Percentiles rank a stretch among this genome's conserved stretches.
phyloP scores from a whole-genome alignment of 2,329 filamentous ascomycete genomes.

The Sclerotinia subarctica region DNA sequence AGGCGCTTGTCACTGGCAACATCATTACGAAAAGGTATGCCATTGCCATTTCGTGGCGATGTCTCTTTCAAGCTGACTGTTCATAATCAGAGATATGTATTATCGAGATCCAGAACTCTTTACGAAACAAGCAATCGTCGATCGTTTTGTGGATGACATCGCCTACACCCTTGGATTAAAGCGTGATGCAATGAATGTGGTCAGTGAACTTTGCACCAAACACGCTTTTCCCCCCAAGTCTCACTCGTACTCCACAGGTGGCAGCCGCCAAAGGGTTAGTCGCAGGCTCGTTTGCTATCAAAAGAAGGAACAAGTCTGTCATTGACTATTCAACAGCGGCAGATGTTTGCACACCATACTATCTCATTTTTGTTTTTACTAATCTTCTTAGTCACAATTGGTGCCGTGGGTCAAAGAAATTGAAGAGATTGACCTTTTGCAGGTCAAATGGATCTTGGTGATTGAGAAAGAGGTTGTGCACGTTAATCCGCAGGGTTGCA shows the following conservation, averaged over 20 bases:
- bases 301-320: constrained; percentile 45
- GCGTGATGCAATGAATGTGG: constrained; percentile 67
- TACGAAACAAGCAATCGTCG: constrained; percentile 63
- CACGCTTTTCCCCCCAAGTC: not conserved
- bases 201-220: constrained; percentile 42
- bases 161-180: constrained; percentile 65
- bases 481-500: not conserved
- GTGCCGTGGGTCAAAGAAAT: constrained; percentile 56
- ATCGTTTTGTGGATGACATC: constrained; percentile 70
- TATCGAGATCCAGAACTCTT: constrained; percentile 75
- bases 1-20: constrained; percentile 53
- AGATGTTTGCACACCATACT: constrained; percentile 38
- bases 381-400: constrained; percentile 50
- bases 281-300: constrained; percentile 54
- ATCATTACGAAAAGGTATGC: constrained; percentile 60
- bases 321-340: constrained; percentile 41
- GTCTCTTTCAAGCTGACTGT: not conserved
- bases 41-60: not conserved
- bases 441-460: constrained; percentile 63
- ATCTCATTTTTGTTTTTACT: not conserved
- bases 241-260: constrained; percentile 47
- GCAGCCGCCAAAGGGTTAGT: constrained; percentile 72
- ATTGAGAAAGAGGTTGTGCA: constrained; percentile 70
- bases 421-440: constrained; percentile 47
- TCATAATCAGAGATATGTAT: constrained; percentile 65